Evolutionary conservation across 2,329 filamentous ascomycete genomes (phyloP).

Genomic region (Paecilomyces niveus): DNA sequence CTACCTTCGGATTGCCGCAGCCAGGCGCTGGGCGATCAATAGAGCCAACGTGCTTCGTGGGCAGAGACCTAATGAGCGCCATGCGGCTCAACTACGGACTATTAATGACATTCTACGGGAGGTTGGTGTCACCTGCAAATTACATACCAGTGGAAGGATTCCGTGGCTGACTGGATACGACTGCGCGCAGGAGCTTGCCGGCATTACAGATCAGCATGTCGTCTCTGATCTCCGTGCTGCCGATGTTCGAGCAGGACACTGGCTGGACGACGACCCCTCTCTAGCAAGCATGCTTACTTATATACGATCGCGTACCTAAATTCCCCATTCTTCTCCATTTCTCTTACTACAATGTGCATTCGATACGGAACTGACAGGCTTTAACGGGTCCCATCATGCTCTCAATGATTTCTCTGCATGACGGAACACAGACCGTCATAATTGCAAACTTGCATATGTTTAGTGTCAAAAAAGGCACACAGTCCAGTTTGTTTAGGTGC

Average conservation of each 20-base stretch:
- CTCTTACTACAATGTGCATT: background rate
- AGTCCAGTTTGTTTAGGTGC: background rate
- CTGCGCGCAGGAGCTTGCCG: slow-evolving; percentile 45
- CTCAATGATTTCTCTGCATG: background rate
- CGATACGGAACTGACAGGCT: background rate
- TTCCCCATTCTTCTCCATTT: background rate
- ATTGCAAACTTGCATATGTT: background rate
- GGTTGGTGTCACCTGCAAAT: slow-evolving; percentile 28
- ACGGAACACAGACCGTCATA: background rate
- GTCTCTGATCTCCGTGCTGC: slow-evolving; percentile 48
- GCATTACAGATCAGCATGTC: slow-evolving; percentile 52
- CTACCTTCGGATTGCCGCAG: slow-evolving; percentile 53
- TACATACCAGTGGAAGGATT: background rate
- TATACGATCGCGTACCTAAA: slow-evolving; percentile 32
- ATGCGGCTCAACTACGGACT: slow-evolving; percentile 42
- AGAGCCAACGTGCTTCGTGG: slow-evolving; percentile 46
- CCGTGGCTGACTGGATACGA: slow-evolving; percentile 1
- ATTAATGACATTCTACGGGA: slow-evolving; percentile 42
- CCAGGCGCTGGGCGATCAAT: slow-evolving; percentile 51
- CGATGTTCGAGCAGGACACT: slow-evolving; percentile 52
- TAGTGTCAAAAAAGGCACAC: background rate
- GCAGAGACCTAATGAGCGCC: slow-evolving; percentile 40
- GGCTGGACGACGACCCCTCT: slow-evolving; percentile 55
- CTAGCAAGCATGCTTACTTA: slow-evolving; percentile 44
- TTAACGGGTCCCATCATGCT: background rate